phyloP scores from a whole-genome alignment of 441 rosid species.

The Lepidium campestre region DNA sequence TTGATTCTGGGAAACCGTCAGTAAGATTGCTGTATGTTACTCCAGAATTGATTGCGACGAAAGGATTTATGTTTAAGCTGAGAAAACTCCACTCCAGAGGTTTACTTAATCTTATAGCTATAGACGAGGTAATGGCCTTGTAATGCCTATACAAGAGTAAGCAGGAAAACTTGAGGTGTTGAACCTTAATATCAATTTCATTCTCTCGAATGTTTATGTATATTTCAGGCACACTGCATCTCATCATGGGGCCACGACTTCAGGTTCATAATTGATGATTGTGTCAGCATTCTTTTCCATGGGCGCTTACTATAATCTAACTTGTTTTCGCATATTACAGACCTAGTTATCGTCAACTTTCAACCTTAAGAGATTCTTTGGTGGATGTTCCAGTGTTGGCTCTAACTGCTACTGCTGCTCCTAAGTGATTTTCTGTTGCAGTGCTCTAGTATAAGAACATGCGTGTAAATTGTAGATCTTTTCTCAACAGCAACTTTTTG shows the following conservation, averaged over 20 bases:
- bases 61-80: slow-evolving; percentile 82
- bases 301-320: background rate
- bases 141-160: background rate
- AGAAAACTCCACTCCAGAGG: slow-evolving; percentile 71
- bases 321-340: slow-evolving; percentile 32
- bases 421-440: slow-evolving; percentile 50
- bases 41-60: slow-evolving; percentile 80
- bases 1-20: slow-evolving; percentile 82
- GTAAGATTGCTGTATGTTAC: slow-evolving; percentile 82
- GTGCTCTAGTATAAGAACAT: background rate
- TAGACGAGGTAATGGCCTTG: slow-evolving; percentile 67
- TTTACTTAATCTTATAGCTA: slow-evolving; percentile 77
- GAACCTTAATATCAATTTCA: background rate
- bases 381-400: slow-evolving; percentile 84
- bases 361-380: slow-evolving; percentile 61
- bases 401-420: slow-evolving; percentile 93
- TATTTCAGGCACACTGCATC: slow-evolving; percentile 89
- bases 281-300: background rate
- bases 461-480: background rate
- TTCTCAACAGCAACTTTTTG: slow-evolving; percentile 22
- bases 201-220: slow-evolving; percentile 19
- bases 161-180: background rate
- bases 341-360: slow-evolving; percentile 85
- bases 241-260: slow-evolving; percentile 99
- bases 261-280: slow-evolving; percentile 52